Percentiles rank a stretch among this genome's conserved stretches.
These are phyloP conservation scores for Irpex lacteus DNA, from an alignment of 1,284 basidiomycete species.

Conservation along the genomic window DNA sequence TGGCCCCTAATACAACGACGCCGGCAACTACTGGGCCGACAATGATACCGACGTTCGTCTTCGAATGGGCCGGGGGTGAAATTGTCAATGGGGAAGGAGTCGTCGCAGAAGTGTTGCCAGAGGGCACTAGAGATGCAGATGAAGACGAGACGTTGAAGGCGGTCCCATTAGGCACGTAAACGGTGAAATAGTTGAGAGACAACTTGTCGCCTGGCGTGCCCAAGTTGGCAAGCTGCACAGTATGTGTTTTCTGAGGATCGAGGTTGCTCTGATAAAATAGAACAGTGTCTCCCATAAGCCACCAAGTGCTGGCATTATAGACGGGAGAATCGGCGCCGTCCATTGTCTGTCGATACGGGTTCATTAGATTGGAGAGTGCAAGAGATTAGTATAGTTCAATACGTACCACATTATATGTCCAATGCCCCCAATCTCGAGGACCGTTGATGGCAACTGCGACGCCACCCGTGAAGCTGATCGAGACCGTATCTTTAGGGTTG, in stretches of 20 bases:
- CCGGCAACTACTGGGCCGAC: neutral
- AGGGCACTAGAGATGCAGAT: neutral
- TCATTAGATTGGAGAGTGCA: neutral
- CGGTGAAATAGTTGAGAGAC: constrained; percentile 11
- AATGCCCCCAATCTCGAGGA: constrained; percentile 12
- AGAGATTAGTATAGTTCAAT: neutral
- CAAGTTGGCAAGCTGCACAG: constrained; percentile 5
- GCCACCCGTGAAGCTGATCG: constrained; percentile 10
- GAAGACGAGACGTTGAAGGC: neutral
- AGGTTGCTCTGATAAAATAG: constrained; percentile 12
- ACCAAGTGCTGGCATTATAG: constrained; percentile 12
- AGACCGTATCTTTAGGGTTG: constrained; percentile 3
- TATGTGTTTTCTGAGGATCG: constrained; percentile 5
- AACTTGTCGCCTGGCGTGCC: constrained; percentile 7
- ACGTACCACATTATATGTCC: constrained; percentile 15
- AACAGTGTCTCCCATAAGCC: constrained; percentile 11
- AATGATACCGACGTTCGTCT: neutral
- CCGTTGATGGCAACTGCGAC: constrained; percentile 11
- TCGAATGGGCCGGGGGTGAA: neutral
- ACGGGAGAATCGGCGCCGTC: constrained; percentile 1
- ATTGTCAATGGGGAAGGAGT: neutral
- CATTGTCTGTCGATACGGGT: neutral
- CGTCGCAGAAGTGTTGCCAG: neutral
- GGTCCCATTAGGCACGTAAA: constrained; percentile 2
- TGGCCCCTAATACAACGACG: neutral